Percentiles rank a stretch among this genome's conserved stretches.
Evolutionary conservation across 805 yeast species (phyloP).

Genomic region (Yamadazyma endophytica): DNA sequence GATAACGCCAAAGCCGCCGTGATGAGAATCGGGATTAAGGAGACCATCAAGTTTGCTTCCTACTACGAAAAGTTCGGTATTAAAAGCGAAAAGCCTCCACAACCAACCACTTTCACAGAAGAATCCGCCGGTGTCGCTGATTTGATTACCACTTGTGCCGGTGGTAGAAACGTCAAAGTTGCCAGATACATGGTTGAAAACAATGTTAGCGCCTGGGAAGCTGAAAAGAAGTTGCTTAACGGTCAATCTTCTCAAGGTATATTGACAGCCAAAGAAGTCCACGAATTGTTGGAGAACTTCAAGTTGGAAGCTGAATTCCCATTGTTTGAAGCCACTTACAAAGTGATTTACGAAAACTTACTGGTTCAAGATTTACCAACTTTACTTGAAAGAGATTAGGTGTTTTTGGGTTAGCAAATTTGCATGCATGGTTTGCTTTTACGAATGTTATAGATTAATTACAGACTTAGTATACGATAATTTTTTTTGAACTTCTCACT

Average conservation of each 20-base stretch:
- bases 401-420: too few species aligned
- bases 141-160: conserved; percentile 93
- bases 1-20: conserved; percentile 97
- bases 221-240: conserved; percentile 81
- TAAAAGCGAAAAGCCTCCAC: conserved; percentile 50
- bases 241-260: conserved; percentile 98
- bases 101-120: conserved; percentile 78
- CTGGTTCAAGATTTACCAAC: conserved; percentile 73
- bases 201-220: conserved; percentile 70
- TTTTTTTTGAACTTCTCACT: too few species aligned
- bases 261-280: conserved; percentile 85
- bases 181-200: conserved; percentile 82
- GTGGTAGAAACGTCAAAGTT: conserved; percentile 94
- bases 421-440: neutral
- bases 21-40: conserved; percentile 92
- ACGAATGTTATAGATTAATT: neutral
- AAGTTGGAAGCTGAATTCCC: conserved; percentile 70
- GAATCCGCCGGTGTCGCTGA: conserved; percentile 99
- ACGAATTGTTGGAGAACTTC: conserved; percentile 64
- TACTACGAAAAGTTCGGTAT: conserved; percentile 55
- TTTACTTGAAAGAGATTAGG: conserved; percentile 54
- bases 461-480: too few species aligned
- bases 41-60: conserved; percentile 78
- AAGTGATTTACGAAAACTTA: conserved; percentile 71
- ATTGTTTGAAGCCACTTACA: conserved; percentile 72